Evolutionary conservation across 108 stramenopile genomes (phyloP), one percentile per base, ranked within the genome.

Genomic region (Skeletonema menzelii): DNA sequence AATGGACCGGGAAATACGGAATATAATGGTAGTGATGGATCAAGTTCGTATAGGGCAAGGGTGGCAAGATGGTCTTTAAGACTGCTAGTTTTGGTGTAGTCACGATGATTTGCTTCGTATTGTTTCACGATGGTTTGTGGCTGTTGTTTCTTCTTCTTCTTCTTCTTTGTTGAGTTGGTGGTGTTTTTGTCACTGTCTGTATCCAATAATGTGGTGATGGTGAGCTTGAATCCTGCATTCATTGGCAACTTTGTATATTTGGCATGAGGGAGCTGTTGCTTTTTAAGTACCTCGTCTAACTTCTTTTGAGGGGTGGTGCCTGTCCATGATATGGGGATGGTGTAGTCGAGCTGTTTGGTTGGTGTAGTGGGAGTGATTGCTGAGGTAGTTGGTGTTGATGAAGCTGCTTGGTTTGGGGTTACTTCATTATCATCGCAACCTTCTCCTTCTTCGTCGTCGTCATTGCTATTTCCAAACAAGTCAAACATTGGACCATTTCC

Each of bases 281-380:
- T 89, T 46, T 68, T 73, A 62, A 85, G 89, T 20, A 61, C 27
- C 30, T 90, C 88, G 24, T 89, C 75, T 44, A 94, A 60, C 7
- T 80, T 69, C 47, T 83, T 75, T 65, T 88, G 58, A 1, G 93
- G 91, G 7, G 85, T 89, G 19, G 73, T 73, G 8, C 93, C 93
- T 11, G 88, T 89, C 93, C 91, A 94, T n/a, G 67, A 63, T 30
- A 76, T 80, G 8, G 88, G 88, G 73, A 93, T 75, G 1, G 40
- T 27, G 22, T 13, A 65, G 17, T 77, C 67, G 38, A 68, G 13
- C n/a, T 42, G 13, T 42, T 62, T 59, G 10, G 38, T 68, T 17
- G 37, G 15, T 59, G 28, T 6, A 20, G 37, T 34, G 40, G 55
- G 13, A 3, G 56, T 40, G 27, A 55, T 34, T 15, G 27, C 4